phyloP scores from a whole-genome alignment of 23 red algal genomes.

The Gracilaria gracilis region DNA sequence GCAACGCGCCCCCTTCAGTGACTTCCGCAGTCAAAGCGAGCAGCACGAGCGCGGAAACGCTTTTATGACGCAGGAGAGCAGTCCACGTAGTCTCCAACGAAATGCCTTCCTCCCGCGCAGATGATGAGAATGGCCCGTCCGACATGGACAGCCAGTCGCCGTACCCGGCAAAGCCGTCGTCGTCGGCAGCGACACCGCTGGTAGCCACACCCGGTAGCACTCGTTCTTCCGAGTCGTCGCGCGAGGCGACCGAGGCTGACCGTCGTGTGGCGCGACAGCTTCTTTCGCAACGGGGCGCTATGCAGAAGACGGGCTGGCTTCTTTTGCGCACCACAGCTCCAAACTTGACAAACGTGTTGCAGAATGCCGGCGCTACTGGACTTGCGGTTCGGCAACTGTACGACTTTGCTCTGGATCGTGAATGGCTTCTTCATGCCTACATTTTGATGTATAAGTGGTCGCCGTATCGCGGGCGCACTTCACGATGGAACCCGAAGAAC shows the following conservation, averaged over 20 bases:
- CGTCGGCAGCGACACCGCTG: constrained; percentile 32
- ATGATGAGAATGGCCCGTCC: constrained; percentile 31
- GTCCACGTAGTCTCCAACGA: not conserved
- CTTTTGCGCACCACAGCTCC: constrained; percentile 31
- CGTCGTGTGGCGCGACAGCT: not conserved
- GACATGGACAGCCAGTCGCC: constrained; percentile 36
- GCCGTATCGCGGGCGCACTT: constrained; percentile 37
- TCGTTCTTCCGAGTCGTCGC: not conserved
- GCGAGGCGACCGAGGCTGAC: constrained; percentile 21
- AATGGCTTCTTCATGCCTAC: constrained; percentile 25
- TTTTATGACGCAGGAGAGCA: not conserved
- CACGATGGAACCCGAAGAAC: constrained; percentile 50
- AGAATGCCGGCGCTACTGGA: constrained; percentile 38
- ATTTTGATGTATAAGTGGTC: constrained; percentile 72
- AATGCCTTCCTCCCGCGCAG: constrained; percentile 32
- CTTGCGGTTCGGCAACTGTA: constrained; percentile 62
- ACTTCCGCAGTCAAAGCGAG: not conserved
- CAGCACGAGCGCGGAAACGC: not conserved
- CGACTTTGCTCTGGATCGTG: constrained; percentile 29
- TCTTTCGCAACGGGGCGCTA: not conserved
- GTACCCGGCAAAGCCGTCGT: constrained; percentile 31
- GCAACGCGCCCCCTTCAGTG: no score
- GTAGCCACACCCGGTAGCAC: constrained; percentile 1
- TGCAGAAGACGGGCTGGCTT: constrained; percentile 65
- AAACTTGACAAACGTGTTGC: constrained; percentile 47